Conservation (phyloP, 345 rosid species). For the Corchorus capsularis region DNA sequence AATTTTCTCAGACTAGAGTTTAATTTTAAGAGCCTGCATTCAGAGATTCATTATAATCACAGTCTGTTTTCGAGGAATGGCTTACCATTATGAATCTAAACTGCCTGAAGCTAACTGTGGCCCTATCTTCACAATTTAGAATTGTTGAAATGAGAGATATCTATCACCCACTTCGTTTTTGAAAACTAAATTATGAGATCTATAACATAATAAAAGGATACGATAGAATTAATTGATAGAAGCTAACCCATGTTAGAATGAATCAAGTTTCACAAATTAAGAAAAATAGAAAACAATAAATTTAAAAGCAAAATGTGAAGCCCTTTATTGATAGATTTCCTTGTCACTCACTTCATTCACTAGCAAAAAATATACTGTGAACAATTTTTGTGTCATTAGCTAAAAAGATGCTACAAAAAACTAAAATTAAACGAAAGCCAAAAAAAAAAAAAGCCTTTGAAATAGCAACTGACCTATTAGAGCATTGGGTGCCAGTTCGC, state of each 20-base stretch:
- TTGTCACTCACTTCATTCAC: slow-evolving; percentile 1
- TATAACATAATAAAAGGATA: not conserved
- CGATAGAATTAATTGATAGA: not conserved
- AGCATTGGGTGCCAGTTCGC: slow-evolving; percentile 87
- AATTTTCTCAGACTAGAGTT: not conserved
- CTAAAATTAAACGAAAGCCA: not conserved
- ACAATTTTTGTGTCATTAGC: not conserved
- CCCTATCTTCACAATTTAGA: not conserved
- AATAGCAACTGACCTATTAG: slow-evolving; percentile 70
- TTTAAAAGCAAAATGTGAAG: not conserved
- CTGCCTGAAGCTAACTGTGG: not conserved
- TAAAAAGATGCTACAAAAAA: not conserved
- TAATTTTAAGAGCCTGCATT: not conserved
- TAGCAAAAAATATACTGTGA: not conserved
- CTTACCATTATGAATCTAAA: not conserved
- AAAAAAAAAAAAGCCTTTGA: not conserved
- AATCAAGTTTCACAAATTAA: not conserved
- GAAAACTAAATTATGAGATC: not conserved
- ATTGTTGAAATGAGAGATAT: not conserved
- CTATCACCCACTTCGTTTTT: not conserved
- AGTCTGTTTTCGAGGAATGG: not conserved
- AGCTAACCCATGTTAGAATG: not conserved
- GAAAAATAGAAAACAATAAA: not conserved
- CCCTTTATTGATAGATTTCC: not conserved
- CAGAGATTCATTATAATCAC: not conserved